These are phyloP conservation scores for Aspergillus jensenii DNA, from an alignment of 2,329 filamentous ascomycete genomes.

Conservation along the genomic window DNA sequence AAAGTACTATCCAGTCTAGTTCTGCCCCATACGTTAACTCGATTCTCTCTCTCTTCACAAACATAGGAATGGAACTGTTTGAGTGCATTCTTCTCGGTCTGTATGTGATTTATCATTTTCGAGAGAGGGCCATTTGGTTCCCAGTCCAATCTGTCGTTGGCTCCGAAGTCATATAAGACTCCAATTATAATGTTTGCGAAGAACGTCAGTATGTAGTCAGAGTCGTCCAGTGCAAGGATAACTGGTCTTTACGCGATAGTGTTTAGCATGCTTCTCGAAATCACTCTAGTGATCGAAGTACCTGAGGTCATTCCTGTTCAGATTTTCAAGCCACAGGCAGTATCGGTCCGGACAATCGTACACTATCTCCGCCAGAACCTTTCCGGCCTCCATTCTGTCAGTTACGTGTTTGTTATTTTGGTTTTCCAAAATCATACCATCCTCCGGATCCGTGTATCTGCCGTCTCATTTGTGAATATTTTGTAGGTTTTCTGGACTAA, in stretches of 20 bases:
- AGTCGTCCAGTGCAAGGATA: not conserved
- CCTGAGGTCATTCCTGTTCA: not conserved
- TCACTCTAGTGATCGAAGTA: not conserved
- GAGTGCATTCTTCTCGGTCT: not conserved
- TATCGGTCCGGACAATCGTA: slow-evolving; percentile 11
- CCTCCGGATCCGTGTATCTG: slow-evolving; percentile 8
- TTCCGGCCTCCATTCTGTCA: slow-evolving; percentile 23
- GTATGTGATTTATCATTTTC: not conserved
- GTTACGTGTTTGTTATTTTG: not conserved
- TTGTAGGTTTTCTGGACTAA: slow-evolving; percentile 2
- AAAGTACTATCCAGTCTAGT: not conserved
- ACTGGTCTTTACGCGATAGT: not conserved
- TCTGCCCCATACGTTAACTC: not conserved
- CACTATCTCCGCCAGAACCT: slow-evolving; percentile 23
- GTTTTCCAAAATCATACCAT: slow-evolving; percentile 16
- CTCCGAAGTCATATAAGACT: slow-evolving; percentile 6
- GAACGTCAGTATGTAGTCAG: slow-evolving; percentile 19
- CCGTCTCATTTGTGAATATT: slow-evolving; percentile 11
- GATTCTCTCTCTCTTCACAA: not conserved
- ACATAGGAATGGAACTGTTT: slow-evolving; percentile 12
- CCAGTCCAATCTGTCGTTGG: slow-evolving; percentile 8
- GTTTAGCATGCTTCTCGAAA: not conserved
- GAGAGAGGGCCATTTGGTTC: slow-evolving; percentile 4
- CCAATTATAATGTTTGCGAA: slow-evolving; percentile 22
- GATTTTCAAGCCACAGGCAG: not conserved